Conservation (phyloP, 2,329 filamentous ascomycete genomes). For the Xylariaceae sp. region DNA sequence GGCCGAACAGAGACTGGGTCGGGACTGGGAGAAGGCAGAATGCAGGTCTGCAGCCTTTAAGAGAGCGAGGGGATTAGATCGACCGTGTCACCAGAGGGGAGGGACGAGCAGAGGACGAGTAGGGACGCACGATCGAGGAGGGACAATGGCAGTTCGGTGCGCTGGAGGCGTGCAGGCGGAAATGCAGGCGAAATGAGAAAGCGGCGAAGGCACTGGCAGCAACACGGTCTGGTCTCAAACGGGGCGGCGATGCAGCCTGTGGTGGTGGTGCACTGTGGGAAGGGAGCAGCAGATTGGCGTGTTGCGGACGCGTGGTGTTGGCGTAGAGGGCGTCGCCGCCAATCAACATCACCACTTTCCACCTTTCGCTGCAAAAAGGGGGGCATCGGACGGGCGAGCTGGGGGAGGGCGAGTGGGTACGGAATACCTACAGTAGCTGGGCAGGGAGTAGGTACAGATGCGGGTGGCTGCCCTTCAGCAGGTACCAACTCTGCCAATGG, state of each 20-base stretch:
- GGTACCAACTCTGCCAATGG: no score
- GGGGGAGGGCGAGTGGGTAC: no score
- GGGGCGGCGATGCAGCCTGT: constrained; percentile 2
- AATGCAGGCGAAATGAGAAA: not conserved
- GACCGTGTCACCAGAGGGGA: constrained; percentile 1
- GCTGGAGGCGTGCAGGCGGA: constrained; percentile 15
- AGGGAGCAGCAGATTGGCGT: constrained; percentile 21
- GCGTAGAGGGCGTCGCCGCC: constrained; percentile 17
- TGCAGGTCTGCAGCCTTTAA: no score
- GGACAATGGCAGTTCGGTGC: not conserved
- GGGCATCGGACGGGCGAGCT: no score
- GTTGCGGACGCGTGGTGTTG: constrained; percentile 33
- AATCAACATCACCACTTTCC: constrained; percentile 15
- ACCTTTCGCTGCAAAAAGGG: no score
- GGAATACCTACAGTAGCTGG: no score
- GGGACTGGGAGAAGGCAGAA: not conserved
- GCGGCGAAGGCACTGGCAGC: constrained; percentile 17
- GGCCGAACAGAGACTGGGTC: not conserved
- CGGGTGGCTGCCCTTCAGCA: no score
- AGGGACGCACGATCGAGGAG: no score
- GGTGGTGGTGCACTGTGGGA: not conserved
- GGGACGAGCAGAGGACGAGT: no score
- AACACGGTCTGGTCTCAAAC: constrained; percentile 27
- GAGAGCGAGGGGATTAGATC: constrained; percentile 1
- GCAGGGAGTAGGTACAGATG: no score